Percentiles rank a stretch among this genome's conserved stretches.
These are phyloP conservation scores for Pyrenochaeta sp. DNA, from an alignment of 2,329 filamentous ascomycete species.

Conservation along the genomic window DNA sequence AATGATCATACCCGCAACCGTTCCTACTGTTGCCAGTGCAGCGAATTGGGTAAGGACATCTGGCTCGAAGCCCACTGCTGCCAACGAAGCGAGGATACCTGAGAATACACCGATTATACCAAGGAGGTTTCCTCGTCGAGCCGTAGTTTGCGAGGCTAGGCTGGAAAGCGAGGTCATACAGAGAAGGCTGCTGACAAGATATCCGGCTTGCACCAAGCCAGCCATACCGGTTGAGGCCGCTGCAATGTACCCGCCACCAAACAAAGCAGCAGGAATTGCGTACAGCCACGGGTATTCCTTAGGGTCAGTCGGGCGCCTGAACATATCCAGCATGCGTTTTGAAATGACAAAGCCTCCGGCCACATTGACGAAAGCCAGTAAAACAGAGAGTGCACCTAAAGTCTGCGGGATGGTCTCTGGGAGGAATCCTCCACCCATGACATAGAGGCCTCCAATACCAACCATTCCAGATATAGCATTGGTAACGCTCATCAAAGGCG, in stretches of 20 bases:
- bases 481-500: slow-evolving; percentile 89
- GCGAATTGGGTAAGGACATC: slow-evolving; percentile 83
- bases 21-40: slow-evolving; percentile 75
- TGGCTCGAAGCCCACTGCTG: slow-evolving; percentile 80
- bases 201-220: slow-evolving; percentile 85
- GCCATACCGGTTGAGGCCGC: slow-evolving; percentile 83
- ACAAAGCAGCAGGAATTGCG: slow-evolving; percentile 76
- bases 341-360: slow-evolving; percentile 90
- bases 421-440: slow-evolving; percentile 76
- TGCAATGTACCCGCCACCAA: slow-evolving; percentile 81
- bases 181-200: slow-evolving; percentile 81
- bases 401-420: slow-evolving; percentile 74
- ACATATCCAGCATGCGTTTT: slow-evolving; percentile 83
- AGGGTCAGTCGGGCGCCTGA: slow-evolving; percentile 76
- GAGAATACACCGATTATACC: slow-evolving; percentile 85
- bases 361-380: slow-evolving; percentile 87
- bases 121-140: slow-evolving; percentile 83
- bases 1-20: slow-evolving; percentile 74
- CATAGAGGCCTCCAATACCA: slow-evolving; percentile 85
- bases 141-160: slow-evolving; percentile 81
- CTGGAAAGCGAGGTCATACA: slow-evolving; percentile 83
- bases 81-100: slow-evolving; percentile 81
- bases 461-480: slow-evolving; percentile 93
- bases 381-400: slow-evolving; percentile 79
- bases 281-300: slow-evolving; percentile 90